phyloP scores from a whole-genome alignment of 2,329 filamentous ascomycete genomes.

The Pezicula rhizophila region DNA sequence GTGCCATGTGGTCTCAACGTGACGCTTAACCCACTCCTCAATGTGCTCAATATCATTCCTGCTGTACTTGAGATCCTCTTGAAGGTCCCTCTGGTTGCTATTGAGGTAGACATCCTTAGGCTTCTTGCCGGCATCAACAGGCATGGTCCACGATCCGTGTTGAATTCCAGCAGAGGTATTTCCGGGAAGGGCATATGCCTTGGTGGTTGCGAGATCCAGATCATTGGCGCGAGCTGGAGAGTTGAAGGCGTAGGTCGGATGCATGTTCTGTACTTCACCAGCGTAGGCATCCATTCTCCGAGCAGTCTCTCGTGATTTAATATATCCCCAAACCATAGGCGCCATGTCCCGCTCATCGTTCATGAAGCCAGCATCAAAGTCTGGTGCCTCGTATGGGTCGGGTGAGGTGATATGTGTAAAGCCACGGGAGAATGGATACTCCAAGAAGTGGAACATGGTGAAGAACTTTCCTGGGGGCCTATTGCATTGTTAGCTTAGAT shows the following conservation, averaged over 20 bases:
- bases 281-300: constrained; percentile 73
- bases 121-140: constrained; percentile 47
- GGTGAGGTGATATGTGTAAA: constrained; percentile 65
- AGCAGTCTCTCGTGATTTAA: constrained; percentile 73
- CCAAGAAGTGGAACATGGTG: constrained; percentile 65
- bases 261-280: constrained; percentile 59
- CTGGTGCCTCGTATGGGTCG: constrained; percentile 66
- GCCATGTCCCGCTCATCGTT: constrained; percentile 81
- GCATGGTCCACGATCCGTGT: constrained; percentile 66
- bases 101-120: constrained; percentile 45
- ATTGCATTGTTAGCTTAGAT: constrained; percentile 16
- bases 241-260: constrained; percentile 68
- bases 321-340: constrained; percentile 79
- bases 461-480: constrained; percentile 76
- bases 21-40: constrained; percentile 54
- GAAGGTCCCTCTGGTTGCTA: constrained; percentile 54
- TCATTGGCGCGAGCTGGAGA: constrained; percentile 65
- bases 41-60: constrained; percentile 46
- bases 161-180: constrained; percentile 67
- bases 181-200: constrained; percentile 66
- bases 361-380: constrained; percentile 81
- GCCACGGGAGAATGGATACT: constrained; percentile 71
- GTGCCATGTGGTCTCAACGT: constrained; percentile 75
- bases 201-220: constrained; percentile 69
- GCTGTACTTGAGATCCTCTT: constrained; percentile 61